Conservation (phyloP, 148 eudicot species). For the Polygonum aviculare region DNA sequence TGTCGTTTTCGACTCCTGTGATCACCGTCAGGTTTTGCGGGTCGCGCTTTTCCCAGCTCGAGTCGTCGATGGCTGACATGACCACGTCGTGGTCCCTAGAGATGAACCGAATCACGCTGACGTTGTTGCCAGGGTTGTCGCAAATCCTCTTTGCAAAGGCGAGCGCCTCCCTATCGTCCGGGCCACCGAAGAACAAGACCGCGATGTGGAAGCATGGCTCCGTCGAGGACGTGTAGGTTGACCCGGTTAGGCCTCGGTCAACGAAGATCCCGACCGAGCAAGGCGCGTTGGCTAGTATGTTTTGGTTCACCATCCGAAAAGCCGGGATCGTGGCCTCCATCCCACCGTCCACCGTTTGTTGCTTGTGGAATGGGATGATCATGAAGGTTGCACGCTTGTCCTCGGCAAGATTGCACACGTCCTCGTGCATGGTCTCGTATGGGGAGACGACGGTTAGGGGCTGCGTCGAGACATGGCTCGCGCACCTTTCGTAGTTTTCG, state of each 20-base stretch:
- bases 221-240: conserved; percentile 16
- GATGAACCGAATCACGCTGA: conserved; percentile 19
- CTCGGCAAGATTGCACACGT: conserved; percentile 24
- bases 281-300: conserved; percentile 21
- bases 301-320: conserved; percentile 21
- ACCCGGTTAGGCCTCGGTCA: conserved; percentile 28
- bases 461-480: conserved; percentile 16
- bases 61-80: no score
- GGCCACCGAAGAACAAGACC: conserved; percentile 29
- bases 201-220: conserved; percentile 13
- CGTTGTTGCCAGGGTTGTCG: conserved; percentile 9
- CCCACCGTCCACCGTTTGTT: conserved; percentile 29
- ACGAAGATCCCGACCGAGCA: conserved; percentile 33
- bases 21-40: background rate
- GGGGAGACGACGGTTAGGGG: conserved; percentile 31
- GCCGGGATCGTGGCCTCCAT: conserved; percentile 28
- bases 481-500: conserved; percentile 15
- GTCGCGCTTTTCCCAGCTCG: background rate
- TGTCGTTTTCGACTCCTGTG: background rate
- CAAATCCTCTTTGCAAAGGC: conserved; percentile 18
- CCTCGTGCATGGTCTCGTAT: conserved; percentile 33
- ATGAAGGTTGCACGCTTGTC: conserved; percentile 23
- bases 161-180: conserved; percentile 25
- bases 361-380: conserved; percentile 29
- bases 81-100: background rate